phyloP scores from a whole-genome alignment of 1,139 yeast genomes.

The Protomyces pachydermus region DNA sequence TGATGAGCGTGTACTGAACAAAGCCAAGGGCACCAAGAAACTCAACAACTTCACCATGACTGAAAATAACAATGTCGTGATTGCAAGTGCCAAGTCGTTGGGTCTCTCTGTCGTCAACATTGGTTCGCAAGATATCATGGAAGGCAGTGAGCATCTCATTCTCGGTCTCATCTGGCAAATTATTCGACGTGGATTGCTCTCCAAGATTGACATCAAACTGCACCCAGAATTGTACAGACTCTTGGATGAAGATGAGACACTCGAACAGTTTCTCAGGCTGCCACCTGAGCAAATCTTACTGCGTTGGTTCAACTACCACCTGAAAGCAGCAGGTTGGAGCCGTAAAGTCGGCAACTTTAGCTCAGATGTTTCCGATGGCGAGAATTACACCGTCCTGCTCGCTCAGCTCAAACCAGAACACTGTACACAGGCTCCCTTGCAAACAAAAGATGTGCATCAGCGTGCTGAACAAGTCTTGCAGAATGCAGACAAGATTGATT shows the following conservation, averaged over 20 bases:
- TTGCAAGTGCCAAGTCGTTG: constrained; percentile 96
- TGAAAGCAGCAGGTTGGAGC: constrained; percentile 86
- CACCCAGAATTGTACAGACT: constrained; percentile 96
- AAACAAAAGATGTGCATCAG: constrained; percentile 60
- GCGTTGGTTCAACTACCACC: constrained; percentile 96
- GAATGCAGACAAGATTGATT: constrained; percentile 85
- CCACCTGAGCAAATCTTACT: constrained; percentile 96
- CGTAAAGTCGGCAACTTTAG: constrained; percentile 79
- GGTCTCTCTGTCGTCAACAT: constrained; percentile 90
- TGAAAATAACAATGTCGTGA: constrained; percentile 95
- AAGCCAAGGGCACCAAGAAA: constrained; percentile 74
- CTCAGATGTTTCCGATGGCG: constrained; percentile 88
- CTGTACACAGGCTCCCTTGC: constrained; percentile 77
- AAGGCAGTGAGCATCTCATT: constrained; percentile 92
- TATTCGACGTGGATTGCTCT: constrained; percentile 87
- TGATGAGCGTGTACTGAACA: constrained; percentile 92
- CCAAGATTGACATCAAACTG: constrained; percentile 89
- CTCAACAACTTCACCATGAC: constrained; percentile 92
- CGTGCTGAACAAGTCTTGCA: constrained; percentile 83
- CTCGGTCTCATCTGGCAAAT: constrained; percentile 97
- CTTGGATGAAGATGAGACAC: constrained; percentile 91
- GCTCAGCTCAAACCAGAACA: constrained; percentile 80
- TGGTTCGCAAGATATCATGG: constrained; percentile 93
- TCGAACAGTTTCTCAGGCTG: constrained; percentile 89
- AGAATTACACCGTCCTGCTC: constrained; percentile 81